Evolutionary conservation across 345 rosid genomes (phyloP).

Genomic region (Triadica sebifera): DNA sequence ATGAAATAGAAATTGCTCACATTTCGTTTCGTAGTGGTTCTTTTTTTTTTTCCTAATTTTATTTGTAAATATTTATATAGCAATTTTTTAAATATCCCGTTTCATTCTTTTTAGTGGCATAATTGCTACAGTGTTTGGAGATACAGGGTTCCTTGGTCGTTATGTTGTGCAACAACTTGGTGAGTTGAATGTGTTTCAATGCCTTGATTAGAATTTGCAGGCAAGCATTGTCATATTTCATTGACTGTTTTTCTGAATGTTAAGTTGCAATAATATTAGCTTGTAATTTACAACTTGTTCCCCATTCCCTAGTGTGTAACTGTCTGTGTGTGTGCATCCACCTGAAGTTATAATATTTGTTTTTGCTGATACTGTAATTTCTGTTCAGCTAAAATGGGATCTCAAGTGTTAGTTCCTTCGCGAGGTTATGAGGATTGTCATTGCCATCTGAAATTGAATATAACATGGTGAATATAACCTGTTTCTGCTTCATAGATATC

Average conservation of each 20-base stretch:
- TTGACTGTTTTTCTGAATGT: not conserved
- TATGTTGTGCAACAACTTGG: slow-evolving; percentile 99
- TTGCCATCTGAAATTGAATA: slow-evolving; percentile 79
- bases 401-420: slow-evolving; percentile 96
- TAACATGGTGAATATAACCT: not conserved
- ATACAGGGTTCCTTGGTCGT: slow-evolving; percentile 98
- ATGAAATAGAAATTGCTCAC: not conserved
- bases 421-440: slow-evolving; percentile 89
- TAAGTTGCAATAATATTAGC: not conserved
- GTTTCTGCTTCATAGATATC: not conserved
- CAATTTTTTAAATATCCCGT: not conserved
- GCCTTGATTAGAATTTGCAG: not conserved
- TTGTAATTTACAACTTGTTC: not conserved
- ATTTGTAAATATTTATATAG: not conserved
- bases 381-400: slow-evolving; percentile 83
- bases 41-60: too few relatives aligned
- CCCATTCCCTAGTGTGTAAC: not conserved
- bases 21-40: not conserved
- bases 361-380: slow-evolving; percentile 7
- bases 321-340: not conserved
- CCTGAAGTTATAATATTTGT: not conserved
- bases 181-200: slow-evolving; percentile 32
- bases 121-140: slow-evolving; percentile 94
- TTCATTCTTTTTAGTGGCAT: slow-evolving; percentile 61
- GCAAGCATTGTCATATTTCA: too few relatives aligned